Conservation (phyloP, 306 rosid genomes). For the Hippophae rhamnoides region DNA sequence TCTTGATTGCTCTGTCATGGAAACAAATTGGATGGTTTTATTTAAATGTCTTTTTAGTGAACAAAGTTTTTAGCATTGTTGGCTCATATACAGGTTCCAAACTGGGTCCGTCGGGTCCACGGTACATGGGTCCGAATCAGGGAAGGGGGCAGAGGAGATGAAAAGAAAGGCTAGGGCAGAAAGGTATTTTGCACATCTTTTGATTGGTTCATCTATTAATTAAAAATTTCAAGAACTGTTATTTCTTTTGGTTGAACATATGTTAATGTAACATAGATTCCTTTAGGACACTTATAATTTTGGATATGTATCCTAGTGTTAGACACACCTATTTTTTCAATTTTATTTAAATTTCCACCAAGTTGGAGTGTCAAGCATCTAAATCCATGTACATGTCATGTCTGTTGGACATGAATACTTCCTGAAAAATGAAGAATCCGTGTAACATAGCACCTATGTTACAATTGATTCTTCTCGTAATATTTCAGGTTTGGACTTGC, state of each 20-base stretch:
- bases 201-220: background rate
- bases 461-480: constrained; percentile 3
- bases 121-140: constrained; percentile 33
- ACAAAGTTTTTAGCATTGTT: background rate
- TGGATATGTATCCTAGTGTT: too few species aligned
- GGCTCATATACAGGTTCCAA: constrained; percentile 44
- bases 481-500: constrained; percentile 59
- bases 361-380: background rate
- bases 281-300: too few species aligned
- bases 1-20: too few species aligned
- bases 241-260: background rate
- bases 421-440: too few species aligned
- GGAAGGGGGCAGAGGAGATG: constrained; percentile 47
- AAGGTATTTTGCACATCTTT: constrained; percentile 39
- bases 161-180: constrained; percentile 89
- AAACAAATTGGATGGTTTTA: too few species aligned
- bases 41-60: background rate
- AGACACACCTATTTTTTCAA: too few species aligned
- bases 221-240: background rate
- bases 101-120: constrained; percentile 19
- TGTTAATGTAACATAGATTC: too few species aligned
- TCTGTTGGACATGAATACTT: too few species aligned
- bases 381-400: too few species aligned
- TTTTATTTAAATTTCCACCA: background rate
- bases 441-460: background rate